phyloP scores from a whole-genome alignment of 1,139 yeast species.

The Magnusiomyces sp. region DNA sequence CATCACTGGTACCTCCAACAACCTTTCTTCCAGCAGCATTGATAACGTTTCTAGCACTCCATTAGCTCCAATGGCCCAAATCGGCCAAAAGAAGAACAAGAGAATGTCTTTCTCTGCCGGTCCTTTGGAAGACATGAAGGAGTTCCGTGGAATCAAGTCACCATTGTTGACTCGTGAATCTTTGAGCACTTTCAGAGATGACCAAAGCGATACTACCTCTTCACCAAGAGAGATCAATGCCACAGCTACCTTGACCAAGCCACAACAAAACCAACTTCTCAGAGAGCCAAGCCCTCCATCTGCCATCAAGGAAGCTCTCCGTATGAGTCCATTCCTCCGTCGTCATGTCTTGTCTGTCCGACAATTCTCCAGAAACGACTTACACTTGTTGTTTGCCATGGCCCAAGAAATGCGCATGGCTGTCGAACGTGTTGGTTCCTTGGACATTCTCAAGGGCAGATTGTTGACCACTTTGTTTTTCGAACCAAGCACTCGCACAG shows the following conservation, averaged over 20 bases:
- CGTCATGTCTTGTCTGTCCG: conserved; percentile 81
- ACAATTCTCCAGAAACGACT: conserved; percentile 76
- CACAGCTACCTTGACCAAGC: conserved; percentile 32
- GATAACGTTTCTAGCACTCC: conserved; percentile 30
- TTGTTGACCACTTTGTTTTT: conserved; percentile 91
- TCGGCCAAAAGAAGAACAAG: background rate
- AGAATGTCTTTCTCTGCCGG: background rate
- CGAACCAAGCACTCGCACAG: conserved; percentile 97
- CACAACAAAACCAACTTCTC: conserved; percentile 17
- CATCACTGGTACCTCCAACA: conserved; percentile 15
- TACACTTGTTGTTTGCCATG: conserved; percentile 87
- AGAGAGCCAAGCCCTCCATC: conserved; percentile 63
- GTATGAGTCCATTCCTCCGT: conserved; percentile 85
- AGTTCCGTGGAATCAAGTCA: conserved; percentile 4
- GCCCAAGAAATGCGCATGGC: conserved; percentile 98
- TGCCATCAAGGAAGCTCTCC: conserved; percentile 66
- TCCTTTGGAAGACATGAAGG: background rate
- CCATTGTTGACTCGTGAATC: conserved; percentile 9
- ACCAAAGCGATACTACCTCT: conserved; percentile 29
- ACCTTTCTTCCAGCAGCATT: conserved; percentile 14
- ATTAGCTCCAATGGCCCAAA: conserved; percentile 20
- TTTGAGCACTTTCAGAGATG: conserved; percentile 8
- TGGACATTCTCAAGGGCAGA: conserved; percentile 84
- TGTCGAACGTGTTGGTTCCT: conserved; percentile 92
- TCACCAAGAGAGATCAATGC: conserved; percentile 30